A percentile compares a stretch with the other conserved stretches of the same genome.
Conservation (phyloP, 179 eudicot genomes). For the Patellifolia procumbens region DNA sequence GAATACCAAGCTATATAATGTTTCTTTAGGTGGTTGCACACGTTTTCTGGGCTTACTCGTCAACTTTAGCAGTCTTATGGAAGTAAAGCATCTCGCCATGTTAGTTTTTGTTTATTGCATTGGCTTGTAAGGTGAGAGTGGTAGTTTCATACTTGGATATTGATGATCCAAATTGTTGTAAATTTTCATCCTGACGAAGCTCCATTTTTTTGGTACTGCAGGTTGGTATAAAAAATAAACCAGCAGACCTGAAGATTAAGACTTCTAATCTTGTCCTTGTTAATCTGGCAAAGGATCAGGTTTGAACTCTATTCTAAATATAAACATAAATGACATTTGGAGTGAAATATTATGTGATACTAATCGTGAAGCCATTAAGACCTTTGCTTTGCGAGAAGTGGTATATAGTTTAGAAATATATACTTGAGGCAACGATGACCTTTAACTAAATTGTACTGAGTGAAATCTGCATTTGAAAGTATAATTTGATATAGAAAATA, state of each 20-base stretch:
- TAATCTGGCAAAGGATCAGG: constrained; percentile 73
- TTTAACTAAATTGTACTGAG: neutral
- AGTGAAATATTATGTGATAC: neutral
- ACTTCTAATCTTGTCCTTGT: constrained; percentile 68
- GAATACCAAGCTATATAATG: neutral
- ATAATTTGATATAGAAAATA: neutral
- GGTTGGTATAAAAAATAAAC: constrained; percentile 90
- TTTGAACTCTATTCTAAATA: constrained; percentile 23
- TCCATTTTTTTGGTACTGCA: constrained; percentile 31
- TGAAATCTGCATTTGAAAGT: neutral
- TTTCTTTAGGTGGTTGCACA: neutral
- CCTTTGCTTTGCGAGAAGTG: neutral
- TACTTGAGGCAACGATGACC: neutral
- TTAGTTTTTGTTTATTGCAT: neutral
- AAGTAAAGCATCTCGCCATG: neutral
- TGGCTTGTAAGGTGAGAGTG: neutral
- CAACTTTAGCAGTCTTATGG: neutral
- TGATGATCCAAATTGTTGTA: neutral
- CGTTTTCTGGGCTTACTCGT: neutral
- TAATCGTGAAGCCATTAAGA: neutral
- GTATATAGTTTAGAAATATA: neutral
- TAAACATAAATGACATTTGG: neutral
- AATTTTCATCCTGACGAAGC: constrained; percentile 13
- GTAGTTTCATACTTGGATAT: neutral
- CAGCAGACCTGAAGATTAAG: constrained; percentile 69